Percentiles rank a stretch among this genome's conserved stretches.
Evolutionary conservation across 306 rosid genomes (phyloP).

Genomic region (Citrullus amarus): DNA sequence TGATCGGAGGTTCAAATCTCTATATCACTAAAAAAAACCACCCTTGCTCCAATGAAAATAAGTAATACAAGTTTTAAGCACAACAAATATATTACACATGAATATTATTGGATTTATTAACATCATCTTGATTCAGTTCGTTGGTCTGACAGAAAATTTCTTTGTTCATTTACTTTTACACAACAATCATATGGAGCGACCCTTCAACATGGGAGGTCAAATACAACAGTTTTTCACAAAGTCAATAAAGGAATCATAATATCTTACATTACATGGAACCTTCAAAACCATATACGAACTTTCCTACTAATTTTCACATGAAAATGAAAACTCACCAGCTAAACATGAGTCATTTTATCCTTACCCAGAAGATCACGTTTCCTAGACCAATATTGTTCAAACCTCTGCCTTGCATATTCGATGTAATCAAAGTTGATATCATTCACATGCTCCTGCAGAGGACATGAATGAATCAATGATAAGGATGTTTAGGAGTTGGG

Average conservation of each 20-base stretch:
- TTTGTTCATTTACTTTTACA: background rate
- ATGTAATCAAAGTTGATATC: slow-evolving; percentile 70
- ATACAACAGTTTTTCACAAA: background rate
- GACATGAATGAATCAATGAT: background rate
- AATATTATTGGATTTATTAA: background rate
- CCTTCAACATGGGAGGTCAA: background rate
- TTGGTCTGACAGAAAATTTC: background rate
- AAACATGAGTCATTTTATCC: slow-evolving; percentile 17
- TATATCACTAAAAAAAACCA: too few relatives aligned
- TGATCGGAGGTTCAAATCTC: too few relatives aligned
- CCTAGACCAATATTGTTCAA: slow-evolving; percentile 67
- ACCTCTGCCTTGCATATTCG: slow-evolving; percentile 77
- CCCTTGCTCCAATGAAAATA: too few relatives aligned
- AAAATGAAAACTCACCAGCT: background rate
- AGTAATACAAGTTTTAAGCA: too few relatives aligned
- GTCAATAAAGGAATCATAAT: background rate
- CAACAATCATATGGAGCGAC: background rate
- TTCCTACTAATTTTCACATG: background rate
- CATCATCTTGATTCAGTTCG: background rate
- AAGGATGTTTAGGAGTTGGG: background rate
- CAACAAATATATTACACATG: background rate
- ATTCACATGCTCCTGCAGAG: slow-evolving; percentile 64
- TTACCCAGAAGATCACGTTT: slow-evolving; percentile 38
- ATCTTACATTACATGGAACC: background rate
- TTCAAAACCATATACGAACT: background rate